A percentile compares a stretch with the other conserved stretches of the same genome.
These are phyloP conservation scores for Stagonosporopsis vannaccii DNA, from an alignment of 2,329 filamentous ascomycete genomes.

Conservation along the genomic window DNA sequence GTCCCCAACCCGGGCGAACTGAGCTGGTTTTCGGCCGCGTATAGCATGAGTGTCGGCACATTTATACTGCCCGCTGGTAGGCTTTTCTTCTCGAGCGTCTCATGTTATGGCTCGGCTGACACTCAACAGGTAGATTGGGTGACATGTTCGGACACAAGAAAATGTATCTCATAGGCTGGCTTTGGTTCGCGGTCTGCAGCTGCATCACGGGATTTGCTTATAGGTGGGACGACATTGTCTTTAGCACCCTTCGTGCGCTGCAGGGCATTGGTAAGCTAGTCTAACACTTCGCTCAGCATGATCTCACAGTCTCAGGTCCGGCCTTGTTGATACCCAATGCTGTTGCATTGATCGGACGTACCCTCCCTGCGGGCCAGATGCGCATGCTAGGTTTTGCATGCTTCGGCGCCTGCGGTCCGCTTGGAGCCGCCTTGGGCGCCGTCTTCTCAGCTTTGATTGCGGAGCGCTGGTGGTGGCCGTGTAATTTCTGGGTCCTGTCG, in stretches of 20 bases:
- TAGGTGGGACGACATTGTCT: not conserved
- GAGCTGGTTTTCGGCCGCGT: not conserved
- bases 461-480: conserved; percentile 2
- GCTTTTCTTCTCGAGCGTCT: not conserved
- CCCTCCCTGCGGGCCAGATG: not conserved
- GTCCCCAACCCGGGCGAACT: not conserved
- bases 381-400: not conserved
- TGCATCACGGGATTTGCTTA: not conserved
- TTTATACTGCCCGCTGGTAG: not conserved
- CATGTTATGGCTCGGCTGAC: not conserved
- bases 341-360: not conserved
- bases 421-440: not conserved
- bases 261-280: not conserved
- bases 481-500: not conserved
- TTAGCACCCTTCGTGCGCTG: not conserved
- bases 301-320: not conserved
- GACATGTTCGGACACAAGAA: not conserved
- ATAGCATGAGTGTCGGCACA: not conserved
- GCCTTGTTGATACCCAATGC: not conserved
- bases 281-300: not conserved
- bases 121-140: not conserved
- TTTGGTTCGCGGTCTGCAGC: not conserved
- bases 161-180: not conserved
- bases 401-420: not conserved
- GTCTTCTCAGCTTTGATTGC: conserved; percentile 1